These are phyloP conservation scores for Vicia villosa DNA, from an alignment of 306 rosid genomes.

Conservation along the genomic window DNA sequence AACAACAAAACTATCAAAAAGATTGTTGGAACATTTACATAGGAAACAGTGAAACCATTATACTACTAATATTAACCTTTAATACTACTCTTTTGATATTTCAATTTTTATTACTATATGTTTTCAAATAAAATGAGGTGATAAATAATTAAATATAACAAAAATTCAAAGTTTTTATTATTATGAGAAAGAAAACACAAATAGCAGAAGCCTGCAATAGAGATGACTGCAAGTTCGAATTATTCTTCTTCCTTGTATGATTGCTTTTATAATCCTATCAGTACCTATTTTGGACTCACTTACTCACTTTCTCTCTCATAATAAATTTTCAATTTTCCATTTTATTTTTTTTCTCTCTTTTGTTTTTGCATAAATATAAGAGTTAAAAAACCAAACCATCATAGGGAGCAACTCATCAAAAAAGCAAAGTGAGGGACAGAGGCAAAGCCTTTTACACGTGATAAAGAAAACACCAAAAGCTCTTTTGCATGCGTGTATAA, in stretches of 20 bases:
- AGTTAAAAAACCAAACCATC: background rate
- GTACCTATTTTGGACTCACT: conserved; percentile 63
- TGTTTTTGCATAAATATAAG: conserved; percentile 28
- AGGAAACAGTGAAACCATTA: conserved; percentile 31
- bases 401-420: conserved; percentile 17
- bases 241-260: conserved; percentile 84
- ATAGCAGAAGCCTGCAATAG: conserved; percentile 60
- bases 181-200: conserved; percentile 8
- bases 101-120: no score
- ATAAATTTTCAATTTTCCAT: background rate
- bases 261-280: conserved; percentile 63
- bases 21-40: conserved; percentile 35
- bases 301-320: conserved; percentile 2
- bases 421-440: conserved; percentile 35
- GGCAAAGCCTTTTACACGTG: conserved; percentile 49
- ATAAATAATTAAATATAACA: no score
- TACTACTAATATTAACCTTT: background rate
- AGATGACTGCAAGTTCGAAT: conserved; percentile 83
- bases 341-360: background rate
- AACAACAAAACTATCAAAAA: background rate
- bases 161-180: background rate
- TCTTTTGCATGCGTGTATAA: conserved; percentile 52
- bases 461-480: conserved; percentile 45
- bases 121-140: no score
- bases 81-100: background rate